Evolutionary conservation across 208 protist species (phyloP).

Genomic region (Leishmania guyanensis): DNA sequence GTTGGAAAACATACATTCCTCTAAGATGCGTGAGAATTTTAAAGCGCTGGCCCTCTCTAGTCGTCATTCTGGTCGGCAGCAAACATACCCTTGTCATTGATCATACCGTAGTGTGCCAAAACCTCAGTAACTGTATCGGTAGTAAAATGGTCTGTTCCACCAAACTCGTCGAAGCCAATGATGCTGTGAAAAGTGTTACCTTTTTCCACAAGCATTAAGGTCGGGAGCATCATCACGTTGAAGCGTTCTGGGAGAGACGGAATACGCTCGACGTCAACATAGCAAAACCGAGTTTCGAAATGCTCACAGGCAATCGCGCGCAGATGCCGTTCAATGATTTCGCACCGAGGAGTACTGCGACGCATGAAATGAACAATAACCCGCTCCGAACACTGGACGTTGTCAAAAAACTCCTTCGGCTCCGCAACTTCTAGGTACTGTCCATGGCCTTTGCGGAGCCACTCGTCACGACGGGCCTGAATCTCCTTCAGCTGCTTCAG

Average conservation of each 20-base stretch:
- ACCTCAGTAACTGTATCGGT: conserved; percentile 72
- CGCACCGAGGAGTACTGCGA: conserved; percentile 75
- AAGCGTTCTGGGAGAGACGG: conserved; percentile 87
- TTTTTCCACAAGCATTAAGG: conserved; percentile 91
- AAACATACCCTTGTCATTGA: conserved; percentile 92
- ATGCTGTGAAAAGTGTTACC: conserved; percentile 92
- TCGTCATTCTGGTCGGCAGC: conserved; percentile 78
- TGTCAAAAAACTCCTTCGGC: conserved; percentile 87
- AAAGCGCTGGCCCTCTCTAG: conserved; percentile 23
- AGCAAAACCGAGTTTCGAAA: conserved; percentile 90
- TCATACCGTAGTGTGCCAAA: conserved; percentile 78
- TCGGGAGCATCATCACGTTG: conserved; percentile 93
- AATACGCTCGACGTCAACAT: conserved; percentile 88
- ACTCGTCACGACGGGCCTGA: conserved; percentile 67
- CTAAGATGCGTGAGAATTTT: background rate
- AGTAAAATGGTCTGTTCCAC: conserved; percentile 87
- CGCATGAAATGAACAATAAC: conserved; percentile 93
- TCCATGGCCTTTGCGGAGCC: conserved; percentile 88
- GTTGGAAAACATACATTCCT: background rate
- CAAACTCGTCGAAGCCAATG: conserved; percentile 95
- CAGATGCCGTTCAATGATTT: conserved; percentile 89
- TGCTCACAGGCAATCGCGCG: conserved; percentile 72
- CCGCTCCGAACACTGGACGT: conserved; percentile 77
- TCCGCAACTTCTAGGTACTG: conserved; percentile 72
- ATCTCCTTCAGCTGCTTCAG: conserved; percentile 81